A percentile compares a stretch with the other conserved stretches of the same genome.
These are phyloP conservation scores for Paraconiothyrium brasiliense DNA, from an alignment of 2,329 filamentous ascomycete genomes.

Conservation along the genomic window DNA sequence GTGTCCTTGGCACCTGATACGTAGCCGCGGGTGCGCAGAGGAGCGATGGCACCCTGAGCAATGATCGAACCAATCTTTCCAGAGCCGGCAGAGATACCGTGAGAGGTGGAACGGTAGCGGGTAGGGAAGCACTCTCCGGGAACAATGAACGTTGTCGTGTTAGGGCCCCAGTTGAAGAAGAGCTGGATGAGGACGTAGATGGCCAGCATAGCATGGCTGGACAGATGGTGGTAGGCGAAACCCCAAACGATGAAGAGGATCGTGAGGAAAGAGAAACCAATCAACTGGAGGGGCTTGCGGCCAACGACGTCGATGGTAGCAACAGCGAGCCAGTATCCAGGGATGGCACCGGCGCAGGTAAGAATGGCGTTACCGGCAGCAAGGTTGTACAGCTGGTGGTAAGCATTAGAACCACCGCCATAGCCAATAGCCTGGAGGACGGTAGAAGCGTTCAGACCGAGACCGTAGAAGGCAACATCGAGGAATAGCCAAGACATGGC, in stretches of 20 bases:
- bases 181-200: conserved; percentile 60
- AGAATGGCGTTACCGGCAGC: conserved; percentile 82
- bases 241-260: conserved; percentile 48
- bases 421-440: conserved; percentile 77
- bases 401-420: conserved; percentile 69
- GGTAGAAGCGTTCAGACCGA: conserved; percentile 78
- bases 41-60: conserved; percentile 58
- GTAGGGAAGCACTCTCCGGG: conserved; percentile 62
- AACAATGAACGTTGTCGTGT: conserved; percentile 62
- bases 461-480: conserved; percentile 66
- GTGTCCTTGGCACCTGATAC: conserved; percentile 43
- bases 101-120: conserved; percentile 59
- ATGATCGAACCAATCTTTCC: conserved; percentile 62
- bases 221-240: conserved; percentile 48
- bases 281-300: conserved; percentile 52
- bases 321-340: conserved; percentile 74
- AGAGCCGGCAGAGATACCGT: conserved; percentile 60
- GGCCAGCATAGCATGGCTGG: conserved; percentile 52
- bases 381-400: conserved; percentile 76
- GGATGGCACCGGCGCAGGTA: conserved; percentile 79
- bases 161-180: conserved; percentile 63
- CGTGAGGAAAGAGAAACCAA: conserved; percentile 45
- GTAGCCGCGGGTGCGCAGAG: conserved; percentile 63
- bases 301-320: conserved; percentile 74
- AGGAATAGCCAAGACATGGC: conserved; percentile 76